Base-by-base conservation (phyloP, 139 green algal species). In the Volvox africanus region DNA sequence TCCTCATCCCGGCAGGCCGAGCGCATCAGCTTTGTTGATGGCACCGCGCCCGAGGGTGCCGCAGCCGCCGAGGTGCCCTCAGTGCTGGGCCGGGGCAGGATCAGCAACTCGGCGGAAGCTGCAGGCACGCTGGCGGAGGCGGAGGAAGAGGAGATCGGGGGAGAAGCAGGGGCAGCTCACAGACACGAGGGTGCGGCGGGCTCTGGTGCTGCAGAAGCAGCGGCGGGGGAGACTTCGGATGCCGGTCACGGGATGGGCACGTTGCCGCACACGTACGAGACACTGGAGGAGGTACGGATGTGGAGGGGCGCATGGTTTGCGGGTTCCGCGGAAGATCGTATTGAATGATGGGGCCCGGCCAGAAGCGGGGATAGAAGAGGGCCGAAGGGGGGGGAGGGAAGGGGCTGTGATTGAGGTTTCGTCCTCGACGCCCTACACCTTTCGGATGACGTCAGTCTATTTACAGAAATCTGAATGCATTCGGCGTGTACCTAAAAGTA, bases 281-380 rank as follows among this genome's bases (percentile, higher is more conserved):
- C 83, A 16, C 36, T 88, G 83, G 83, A 88, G 9, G 67, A 88
- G 5, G 83, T 88, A 61, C 50, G 80, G 62, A 33, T 35, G 77
- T 1, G 26, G 77, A 32, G 32, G 77, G 32, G 14, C 2, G 33
- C 12, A 36, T 20, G 77, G 77, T 67, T 65, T n/a, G 5, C 2
- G 78, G 36, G 36, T 5, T 55, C 9, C 44, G 44, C 5, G 44
- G 44, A 55, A 55, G 44, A 55, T 55, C 44, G 9, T 14, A 55
- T 9, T 5, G 44, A 55, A 55, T 5, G 44, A 55, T 55, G 44
- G 44, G 5, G 44, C n/a, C n/a, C n/a, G n/a, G n/a, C n/a, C n/a
- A n/a, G n/a, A n/a, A n/a, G n/a, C n/a, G n/a, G n/a, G n/a, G n/a
- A n/a, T n/a, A n/a, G n/a, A n/a, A n/a, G n/a, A n/a, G n/a, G n/a